Conservation (phyloP, 495 filamentous ascomycete genomes). For the Penicillium odoratum region DNA sequence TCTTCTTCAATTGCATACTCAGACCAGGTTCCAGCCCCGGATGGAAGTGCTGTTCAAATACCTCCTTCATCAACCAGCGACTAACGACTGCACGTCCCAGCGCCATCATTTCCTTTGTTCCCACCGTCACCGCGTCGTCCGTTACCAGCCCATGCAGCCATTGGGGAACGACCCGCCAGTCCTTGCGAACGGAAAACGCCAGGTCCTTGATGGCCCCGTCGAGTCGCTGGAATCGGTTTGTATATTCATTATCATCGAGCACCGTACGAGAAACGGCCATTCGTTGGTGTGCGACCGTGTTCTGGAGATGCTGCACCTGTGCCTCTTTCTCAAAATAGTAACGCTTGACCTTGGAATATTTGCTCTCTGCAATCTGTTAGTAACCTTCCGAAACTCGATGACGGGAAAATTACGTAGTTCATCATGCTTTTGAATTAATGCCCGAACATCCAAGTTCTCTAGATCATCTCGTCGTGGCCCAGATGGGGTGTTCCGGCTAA, state of each 20-base stretch:
- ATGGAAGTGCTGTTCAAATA: slow-evolving; percentile 90
- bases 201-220: slow-evolving; percentile 95
- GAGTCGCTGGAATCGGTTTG: slow-evolving; percentile 83
- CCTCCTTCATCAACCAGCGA: slow-evolving; percentile 86
- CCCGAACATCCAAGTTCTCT: slow-evolving; percentile 47
- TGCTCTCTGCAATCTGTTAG: slow-evolving; percentile 60
- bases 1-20: slow-evolving; percentile 74
- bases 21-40: slow-evolving; percentile 75
- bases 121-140: slow-evolving; percentile 73
- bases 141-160: slow-evolving; percentile 82
- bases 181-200: slow-evolving; percentile 90
- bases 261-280: slow-evolving; percentile 93
- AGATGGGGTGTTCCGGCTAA: slow-evolving; percentile 63
- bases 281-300: slow-evolving; percentile 91
- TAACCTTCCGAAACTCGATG: neutral
- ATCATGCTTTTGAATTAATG: slow-evolving; percentile 53
- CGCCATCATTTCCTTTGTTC: slow-evolving; percentile 95
- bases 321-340: slow-evolving; percentile 95
- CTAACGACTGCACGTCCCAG: slow-evolving; percentile 90
- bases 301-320: slow-evolving; percentile 93
- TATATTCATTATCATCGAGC: slow-evolving; percentile 94
- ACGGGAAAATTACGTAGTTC: slow-evolving; percentile 60
- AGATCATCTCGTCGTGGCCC: slow-evolving; percentile 53
- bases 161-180: slow-evolving; percentile 76
- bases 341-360: slow-evolving; percentile 97